Base-by-base conservation (phyloP, 1,284 basidiomycete genomes). In the Apiotrichum laibachii region DNA sequence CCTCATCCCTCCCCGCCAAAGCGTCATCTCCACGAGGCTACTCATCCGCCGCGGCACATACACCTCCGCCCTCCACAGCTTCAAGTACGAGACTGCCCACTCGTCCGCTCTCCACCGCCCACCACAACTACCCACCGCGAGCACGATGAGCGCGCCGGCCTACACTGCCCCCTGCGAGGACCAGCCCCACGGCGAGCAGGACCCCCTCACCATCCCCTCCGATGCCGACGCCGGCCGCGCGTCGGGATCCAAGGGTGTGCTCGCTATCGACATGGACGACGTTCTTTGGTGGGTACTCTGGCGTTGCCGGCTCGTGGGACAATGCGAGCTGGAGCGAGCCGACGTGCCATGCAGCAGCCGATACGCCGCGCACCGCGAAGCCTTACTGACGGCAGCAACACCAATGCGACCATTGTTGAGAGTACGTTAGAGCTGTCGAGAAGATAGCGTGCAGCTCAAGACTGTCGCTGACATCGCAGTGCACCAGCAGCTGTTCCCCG, bases 381-480 rank as follows among this genome's bases (percentile, higher is more conserved):
- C n/a, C n/a, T n/a, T n/a, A n/a, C 59, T 60, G 48, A 60, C 43
- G 18, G 44, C 61, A 73, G 72, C 63, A 79, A 85, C 69, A 90
- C 88, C 4, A 91, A 90, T 72, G 67, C 76, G 50, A 80, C 80
- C 16, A 83, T 89, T 13, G 84, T 85, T 6, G 75, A 84, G 49
- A 90, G 88, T 89, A 35, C 13, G 34, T 13, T 35, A n/a, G 8
- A 7, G 8, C 34, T 13, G 34, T 13, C 34, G 74, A 73, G 84
- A 77, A 13, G n/a, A n/a, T n/a, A n/a, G n/a, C n/a, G n/a, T n/a
- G n/a, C n/a, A n/a, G n/a, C n/a, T n/a, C n/a, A n/a, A n/a, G n/a
- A n/a, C n/a, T n/a, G n/a, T n/a, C 34, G 56, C 53, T 33, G 7
- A 48, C 45, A 18, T 4, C n/a, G n/a, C 63, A 80, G 79, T 88